Conservation (phyloP, 2,329 filamentous ascomycete genomes). For the Capronia epimyces region DNA sequence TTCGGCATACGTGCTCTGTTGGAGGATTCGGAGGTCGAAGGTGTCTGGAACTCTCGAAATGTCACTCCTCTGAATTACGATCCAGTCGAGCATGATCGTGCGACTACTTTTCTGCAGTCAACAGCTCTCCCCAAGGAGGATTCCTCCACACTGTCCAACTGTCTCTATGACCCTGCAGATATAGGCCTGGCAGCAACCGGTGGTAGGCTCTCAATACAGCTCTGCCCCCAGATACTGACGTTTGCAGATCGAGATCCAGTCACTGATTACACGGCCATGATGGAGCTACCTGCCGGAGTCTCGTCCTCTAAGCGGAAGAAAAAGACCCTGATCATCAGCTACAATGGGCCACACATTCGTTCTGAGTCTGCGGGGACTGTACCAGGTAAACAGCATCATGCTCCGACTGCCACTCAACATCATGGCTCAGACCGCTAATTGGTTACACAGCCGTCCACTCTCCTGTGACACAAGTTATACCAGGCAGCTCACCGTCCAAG, state of each 20-base stretch:
- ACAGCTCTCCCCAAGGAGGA: slow-evolving; percentile 1
- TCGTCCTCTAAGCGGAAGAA: slow-evolving; percentile 2
- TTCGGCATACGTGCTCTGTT: slow-evolving; percentile 85
- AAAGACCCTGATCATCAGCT: slow-evolving; percentile 20
- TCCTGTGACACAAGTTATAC: not conserved
- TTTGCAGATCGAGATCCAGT: slow-evolving; percentile 1
- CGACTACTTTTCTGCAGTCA: not conserved
- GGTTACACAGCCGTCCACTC: slow-evolving; percentile 16
- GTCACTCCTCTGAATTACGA: slow-evolving; percentile 32
- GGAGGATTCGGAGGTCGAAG: slow-evolving; percentile 75
- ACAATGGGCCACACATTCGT: slow-evolving; percentile 14
- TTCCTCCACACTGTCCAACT: slow-evolving; percentile 11
- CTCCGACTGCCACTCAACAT: not conserved
- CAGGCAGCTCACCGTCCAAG: slow-evolving; percentile 8
- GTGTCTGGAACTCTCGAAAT: slow-evolving; percentile 67
- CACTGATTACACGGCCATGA: not conserved
- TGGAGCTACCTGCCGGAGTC: slow-evolving; percentile 4
- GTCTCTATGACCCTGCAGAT: slow-evolving; percentile 5
- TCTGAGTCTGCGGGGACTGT: slow-evolving; percentile 6
- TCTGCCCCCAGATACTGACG: not conserved
- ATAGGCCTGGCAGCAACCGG: slow-evolving; percentile 8
- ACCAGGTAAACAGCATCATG: slow-evolving; percentile 7
- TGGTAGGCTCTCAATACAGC: slow-evolving; percentile 5
- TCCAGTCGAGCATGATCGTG: not conserved
- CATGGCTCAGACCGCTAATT: slow-evolving; percentile 6